A percentile compares a stretch with the other conserved stretches of the same genome.
Conservation (phyloP, 2,329 filamentous ascomycete genomes). For the Fusarium palustre region DNA sequence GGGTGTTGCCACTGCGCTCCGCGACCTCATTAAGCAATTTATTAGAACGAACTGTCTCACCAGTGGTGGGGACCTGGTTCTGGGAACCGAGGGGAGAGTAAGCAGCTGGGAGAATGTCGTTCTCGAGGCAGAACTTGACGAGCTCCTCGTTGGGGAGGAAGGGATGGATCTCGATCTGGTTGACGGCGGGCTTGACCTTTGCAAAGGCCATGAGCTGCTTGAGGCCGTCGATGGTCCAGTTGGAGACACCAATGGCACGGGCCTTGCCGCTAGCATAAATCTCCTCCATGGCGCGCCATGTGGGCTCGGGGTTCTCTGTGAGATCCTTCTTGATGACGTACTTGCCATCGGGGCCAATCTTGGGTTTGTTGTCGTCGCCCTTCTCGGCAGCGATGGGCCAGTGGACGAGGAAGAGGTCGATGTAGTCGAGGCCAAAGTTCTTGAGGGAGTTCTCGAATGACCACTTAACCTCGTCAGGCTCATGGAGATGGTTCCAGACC, state of each 20-base stretch:
- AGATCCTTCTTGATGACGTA: slow-evolving; percentile 62
- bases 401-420: slow-evolving; percentile 65
- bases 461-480: slow-evolving; percentile 60
- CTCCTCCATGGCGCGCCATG: slow-evolving; percentile 68
- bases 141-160: slow-evolving; percentile 61
- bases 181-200: slow-evolving; percentile 61
- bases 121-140: slow-evolving; percentile 63
- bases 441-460: slow-evolving; percentile 61
- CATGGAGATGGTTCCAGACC: slow-evolving; percentile 69
- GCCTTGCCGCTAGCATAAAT: slow-evolving; percentile 58
- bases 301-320: slow-evolving; percentile 52
- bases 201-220: slow-evolving; percentile 50
- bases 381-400: slow-evolving; percentile 61
- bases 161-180: slow-evolving; percentile 57
- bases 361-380: slow-evolving; percentile 56
- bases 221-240: slow-evolving; percentile 60
- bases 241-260: slow-evolving; percentile 63
- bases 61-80: slow-evolving; percentile 45
- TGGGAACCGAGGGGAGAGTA: slow-evolving; percentile 74
- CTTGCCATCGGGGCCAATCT: slow-evolving; percentile 60
- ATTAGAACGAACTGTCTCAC: slow-evolving; percentile 50
- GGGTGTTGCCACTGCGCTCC: slow-evolving; percentile 62
- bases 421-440: slow-evolving; percentile 63
- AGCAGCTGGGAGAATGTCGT: slow-evolving; percentile 63
- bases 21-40: slow-evolving; percentile 62